Conservation (phyloP, 352 stramenopile species). For the Phytophthora rubi region DNA sequence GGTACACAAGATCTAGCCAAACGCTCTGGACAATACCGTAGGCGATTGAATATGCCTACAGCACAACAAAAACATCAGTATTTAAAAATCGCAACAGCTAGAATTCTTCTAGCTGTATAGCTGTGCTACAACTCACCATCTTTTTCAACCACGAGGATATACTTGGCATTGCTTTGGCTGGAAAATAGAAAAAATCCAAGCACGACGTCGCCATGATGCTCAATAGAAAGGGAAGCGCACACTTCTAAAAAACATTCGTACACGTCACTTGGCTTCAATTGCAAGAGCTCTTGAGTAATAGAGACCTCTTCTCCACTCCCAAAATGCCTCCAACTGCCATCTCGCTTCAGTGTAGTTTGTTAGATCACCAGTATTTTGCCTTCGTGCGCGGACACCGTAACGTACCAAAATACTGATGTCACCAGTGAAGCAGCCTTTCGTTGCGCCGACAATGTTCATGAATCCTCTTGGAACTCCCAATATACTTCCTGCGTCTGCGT, state of each 20-base stretch:
- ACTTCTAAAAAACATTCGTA: constrained; percentile 18
- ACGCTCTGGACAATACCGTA: constrained; percentile 50
- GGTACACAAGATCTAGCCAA: background rate
- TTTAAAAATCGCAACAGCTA: background rate
- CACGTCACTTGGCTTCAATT: constrained; percentile 58
- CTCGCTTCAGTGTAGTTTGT: constrained; percentile 41
- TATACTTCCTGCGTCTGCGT: constrained; percentile 72
- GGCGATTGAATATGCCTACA: constrained; percentile 94
- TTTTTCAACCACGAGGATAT: constrained; percentile 96
- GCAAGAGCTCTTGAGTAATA: constrained; percentile 81
- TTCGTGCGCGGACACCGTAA: background rate
- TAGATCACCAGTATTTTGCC: background rate
- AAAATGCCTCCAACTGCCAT: constrained; percentile 63
- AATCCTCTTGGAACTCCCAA: constrained; percentile 67
- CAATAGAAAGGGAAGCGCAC: background rate
- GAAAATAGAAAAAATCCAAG: background rate
- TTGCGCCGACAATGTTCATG: constrained; percentile 86
- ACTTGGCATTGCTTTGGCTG: constrained; percentile 77
- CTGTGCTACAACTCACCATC: constrained; percentile 69
- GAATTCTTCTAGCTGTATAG: background rate
- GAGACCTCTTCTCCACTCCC: constrained; percentile 65
- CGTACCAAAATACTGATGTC: constrained; percentile 57
- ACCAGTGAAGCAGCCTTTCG: constrained; percentile 79
- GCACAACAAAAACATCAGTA: constrained; percentile 61
- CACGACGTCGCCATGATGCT: background rate